A percentile compares a stretch with the other conserved stretches of the same genome.
These are phyloP conservation scores for Boletus eberwhitei DNA, from an alignment of 768 basidiomycete genomes.

Conservation along the genomic window DNA sequence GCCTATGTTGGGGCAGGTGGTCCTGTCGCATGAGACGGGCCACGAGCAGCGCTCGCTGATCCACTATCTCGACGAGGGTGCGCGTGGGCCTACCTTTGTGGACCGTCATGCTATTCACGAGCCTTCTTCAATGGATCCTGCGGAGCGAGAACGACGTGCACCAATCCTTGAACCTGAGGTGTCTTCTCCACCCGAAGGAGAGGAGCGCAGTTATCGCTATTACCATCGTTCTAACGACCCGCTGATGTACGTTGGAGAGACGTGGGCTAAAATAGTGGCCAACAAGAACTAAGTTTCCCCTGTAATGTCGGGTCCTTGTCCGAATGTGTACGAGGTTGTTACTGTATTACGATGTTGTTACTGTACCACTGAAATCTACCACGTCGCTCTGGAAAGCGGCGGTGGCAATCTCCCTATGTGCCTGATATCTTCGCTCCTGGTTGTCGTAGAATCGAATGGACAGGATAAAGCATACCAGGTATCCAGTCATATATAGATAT, in stretches of 20 bases:
- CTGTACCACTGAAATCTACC: too few relatives aligned
- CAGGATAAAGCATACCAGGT: background rate
- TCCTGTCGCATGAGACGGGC: background rate
- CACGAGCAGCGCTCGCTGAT: background rate
- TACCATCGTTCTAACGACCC: background rate
- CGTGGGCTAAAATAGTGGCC: conserved; percentile 15
- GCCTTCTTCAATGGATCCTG: conserved; percentile 3
- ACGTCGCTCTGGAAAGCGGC: too few relatives aligned
- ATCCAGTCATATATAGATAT: background rate
- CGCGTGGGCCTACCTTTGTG: conserved; percentile 18
- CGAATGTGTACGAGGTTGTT: too few relatives aligned
- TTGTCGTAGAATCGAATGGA: background rate
- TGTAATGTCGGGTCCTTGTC: too few relatives aligned
- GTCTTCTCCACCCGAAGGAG: conserved; percentile 14
- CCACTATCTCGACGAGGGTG: conserved; percentile 21
- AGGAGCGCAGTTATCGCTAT: conserved; percentile 16
- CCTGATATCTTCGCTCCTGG: background rate
- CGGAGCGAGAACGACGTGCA: background rate
- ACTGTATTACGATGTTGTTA: too few relatives aligned
- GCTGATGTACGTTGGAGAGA: conserved; percentile 20
- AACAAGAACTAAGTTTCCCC: background rate
- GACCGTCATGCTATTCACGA: background rate
- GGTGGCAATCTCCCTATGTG: too few relatives aligned
- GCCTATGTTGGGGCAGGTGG: background rate
- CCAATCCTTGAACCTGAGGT: background rate